Evolutionary conservation across 805 yeast genomes (phyloP).

Genomic region (Wickerhamiella spandovensis): DNA sequence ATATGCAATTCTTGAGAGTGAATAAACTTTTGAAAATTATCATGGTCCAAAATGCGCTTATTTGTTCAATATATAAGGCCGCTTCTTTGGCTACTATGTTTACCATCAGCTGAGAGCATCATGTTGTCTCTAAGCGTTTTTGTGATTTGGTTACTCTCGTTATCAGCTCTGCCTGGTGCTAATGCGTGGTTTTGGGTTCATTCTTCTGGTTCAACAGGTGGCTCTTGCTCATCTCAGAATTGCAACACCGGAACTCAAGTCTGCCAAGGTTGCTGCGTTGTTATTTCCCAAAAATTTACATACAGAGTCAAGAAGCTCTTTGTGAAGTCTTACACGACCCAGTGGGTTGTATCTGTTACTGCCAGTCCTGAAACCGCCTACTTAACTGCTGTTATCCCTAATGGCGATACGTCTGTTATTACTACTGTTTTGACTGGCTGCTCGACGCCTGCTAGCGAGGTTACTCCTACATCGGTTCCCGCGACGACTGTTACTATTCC

Average conservation of each 20-base stretch:
- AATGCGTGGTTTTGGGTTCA: slow-evolving; percentile 20
- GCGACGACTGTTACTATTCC: slow-evolving; percentile 1
- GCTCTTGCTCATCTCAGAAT: slow-evolving; percentile 8
- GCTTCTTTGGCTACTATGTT: not conserved
- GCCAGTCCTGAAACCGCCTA: slow-evolving; percentile 14
- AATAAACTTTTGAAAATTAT: not conserved
- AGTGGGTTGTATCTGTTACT: slow-evolving; percentile 8
- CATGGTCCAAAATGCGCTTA: not conserved
- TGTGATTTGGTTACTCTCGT: not conserved
- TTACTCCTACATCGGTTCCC: not conserved
- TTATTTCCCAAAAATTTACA: slow-evolving; percentile 16
- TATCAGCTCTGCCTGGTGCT: slow-evolving; percentile 2
- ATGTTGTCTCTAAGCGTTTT: not conserved
- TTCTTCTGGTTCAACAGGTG: slow-evolving; percentile 13
- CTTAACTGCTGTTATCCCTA: slow-evolving; percentile 28
- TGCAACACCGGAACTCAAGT: slow-evolving; percentile 1
- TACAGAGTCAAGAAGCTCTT: slow-evolving; percentile 10
- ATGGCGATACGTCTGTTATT: slow-evolving; percentile 38
- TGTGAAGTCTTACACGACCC: slow-evolving; percentile 5
- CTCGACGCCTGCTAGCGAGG: slow-evolving; percentile 9
- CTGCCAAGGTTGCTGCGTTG: slow-evolving; percentile 23
- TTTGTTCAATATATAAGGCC: not conserved
- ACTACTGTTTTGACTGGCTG: slow-evolving; percentile 16
- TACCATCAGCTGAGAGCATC: not conserved
- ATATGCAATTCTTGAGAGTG: not conserved